These are phyloP conservation scores for Xerophyta viscosa DNA, from an alignment of 106 monocot genomes.

Conservation along the genomic window DNA sequence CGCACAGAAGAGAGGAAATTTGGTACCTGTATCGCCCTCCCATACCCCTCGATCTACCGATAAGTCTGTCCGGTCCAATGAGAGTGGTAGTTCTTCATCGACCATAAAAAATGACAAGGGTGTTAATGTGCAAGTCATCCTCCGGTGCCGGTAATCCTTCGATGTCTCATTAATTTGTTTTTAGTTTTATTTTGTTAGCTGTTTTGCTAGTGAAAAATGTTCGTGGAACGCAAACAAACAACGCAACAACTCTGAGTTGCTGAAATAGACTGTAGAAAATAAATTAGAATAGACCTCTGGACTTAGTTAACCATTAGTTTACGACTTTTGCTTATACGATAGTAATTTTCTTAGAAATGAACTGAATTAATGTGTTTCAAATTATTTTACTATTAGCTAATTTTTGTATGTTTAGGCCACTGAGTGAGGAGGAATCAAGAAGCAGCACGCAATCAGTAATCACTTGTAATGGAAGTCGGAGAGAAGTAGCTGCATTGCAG, in stretches of 20 bases:
- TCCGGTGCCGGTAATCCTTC: conserved; percentile 38
- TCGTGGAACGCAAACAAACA: no score
- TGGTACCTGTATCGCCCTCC: conserved; percentile 29
- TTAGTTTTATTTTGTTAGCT: background rate
- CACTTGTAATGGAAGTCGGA: conserved; percentile 28
- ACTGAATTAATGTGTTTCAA: no score
- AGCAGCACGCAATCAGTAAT: conserved; percentile 20
- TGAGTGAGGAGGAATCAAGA: conserved; percentile 34
- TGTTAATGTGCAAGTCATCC: conserved; percentile 53
- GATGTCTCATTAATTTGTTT: background rate
- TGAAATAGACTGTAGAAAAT: no score
- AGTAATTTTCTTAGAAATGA: no score
- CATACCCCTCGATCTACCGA: conserved; percentile 39
- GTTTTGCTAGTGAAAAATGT: no score
- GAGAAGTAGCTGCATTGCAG: conserved; percentile 38
- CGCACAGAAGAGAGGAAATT: conserved; percentile 23
- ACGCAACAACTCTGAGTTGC: no score
- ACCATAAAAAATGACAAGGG: conserved; percentile 40
- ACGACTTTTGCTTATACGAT: no score
- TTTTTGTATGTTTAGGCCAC: conserved; percentile 23
- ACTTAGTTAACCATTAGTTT: no score
- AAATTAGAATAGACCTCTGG: no score
- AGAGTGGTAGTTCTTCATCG: conserved; percentile 15
- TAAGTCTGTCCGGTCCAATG: conserved; percentile 15
- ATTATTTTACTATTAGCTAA: background rate